Evolutionary conservation across 2,329 filamentous ascomycete genomes (phyloP), one percentile per base, ranked within the genome.

Genomic region (Venturia aucupariae): DNA sequence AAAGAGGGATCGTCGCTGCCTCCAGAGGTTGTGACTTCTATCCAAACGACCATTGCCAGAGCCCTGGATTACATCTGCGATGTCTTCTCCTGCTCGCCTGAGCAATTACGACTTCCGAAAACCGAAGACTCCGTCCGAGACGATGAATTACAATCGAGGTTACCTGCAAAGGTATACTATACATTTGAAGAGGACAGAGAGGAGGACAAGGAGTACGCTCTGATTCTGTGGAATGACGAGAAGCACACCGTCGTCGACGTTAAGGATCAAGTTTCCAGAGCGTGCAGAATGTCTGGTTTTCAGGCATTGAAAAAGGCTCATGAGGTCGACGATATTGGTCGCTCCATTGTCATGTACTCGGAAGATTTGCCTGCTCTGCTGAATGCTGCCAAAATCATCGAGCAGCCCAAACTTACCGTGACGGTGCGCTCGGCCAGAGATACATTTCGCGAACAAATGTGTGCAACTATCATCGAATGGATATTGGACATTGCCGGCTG

Each of bases 381-480:
- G 19, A 78, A 79, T 17, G 92, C 94, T 75, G 90, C 92, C 5
- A 89, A 86, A 68, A 87, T 94, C 27, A 90, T 99, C 68, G 94
- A 99, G 75, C 88, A 96, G 66, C 97, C 99, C 75, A 92, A 96
- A 73, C 86, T 99, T 65, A 97, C 94, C 0, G 91, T 97, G 60
- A 99, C 94, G 0, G 92, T 99, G 67, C 86, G 94, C 55, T 96
- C 93, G 11, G 86, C 94, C 5, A 85, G 95, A 69, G 94, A 99
- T 76, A 97, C 92, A 0, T 99, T 97, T 77, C 85, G 94, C 66
- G 94, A 99, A 74, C 90, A 97, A 74, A 99, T 99, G 95, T 97
- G 92, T 70, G 92, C 90, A n/a, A 91, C 92, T 19, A 93, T 99
- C 67, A 89, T 99, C 63, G 92, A 97, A 70, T 99, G 95, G 95